These are phyloP conservation scores for Trichoderma atrobrunneum DNA, from an alignment of 2,329 filamentous ascomycete genomes.

Conservation along the genomic window DNA sequence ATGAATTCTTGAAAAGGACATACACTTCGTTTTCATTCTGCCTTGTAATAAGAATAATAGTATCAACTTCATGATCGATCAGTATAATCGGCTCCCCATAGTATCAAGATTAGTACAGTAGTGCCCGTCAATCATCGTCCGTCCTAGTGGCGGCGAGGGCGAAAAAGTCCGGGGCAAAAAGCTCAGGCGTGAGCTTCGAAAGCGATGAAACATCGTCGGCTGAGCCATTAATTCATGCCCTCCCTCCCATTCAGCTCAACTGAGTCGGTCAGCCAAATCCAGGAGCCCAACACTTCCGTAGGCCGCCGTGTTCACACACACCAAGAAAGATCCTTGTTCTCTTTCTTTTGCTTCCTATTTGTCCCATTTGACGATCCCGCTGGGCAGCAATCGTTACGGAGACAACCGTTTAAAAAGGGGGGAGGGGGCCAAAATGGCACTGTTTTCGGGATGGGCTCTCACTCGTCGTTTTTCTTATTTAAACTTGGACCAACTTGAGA, in stretches of 20 bases:
- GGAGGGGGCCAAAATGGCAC: background rate
- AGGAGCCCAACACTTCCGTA: background rate
- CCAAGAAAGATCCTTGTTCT: constrained; percentile 1
- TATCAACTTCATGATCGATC: background rate
- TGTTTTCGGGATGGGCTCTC: background rate
- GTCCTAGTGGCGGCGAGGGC: background rate
- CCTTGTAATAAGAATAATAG: background rate
- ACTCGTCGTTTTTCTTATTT: constrained; percentile 3
- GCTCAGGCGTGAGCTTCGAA: background rate
- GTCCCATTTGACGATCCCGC: background rate
- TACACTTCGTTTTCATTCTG: background rate
- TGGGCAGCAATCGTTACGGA: constrained; percentile 17
- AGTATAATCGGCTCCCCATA: background rate
- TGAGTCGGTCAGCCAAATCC: background rate
- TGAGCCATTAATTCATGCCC: constrained; percentile 17
- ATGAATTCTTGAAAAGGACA: background rate
- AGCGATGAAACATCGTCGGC: constrained; percentile 16
- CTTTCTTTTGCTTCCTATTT: background rate
- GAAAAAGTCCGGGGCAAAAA: constrained; percentile 3
- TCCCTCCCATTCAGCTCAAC: background rate
- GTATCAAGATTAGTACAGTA: background rate
- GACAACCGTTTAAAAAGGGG: background rate
- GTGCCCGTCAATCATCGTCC: background rate
- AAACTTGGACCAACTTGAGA: constrained; percentile 7
- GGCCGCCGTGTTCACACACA: background rate